Conservation (phyloP, 768 basidiomycete species). For the Hebeloma cylindrosporum region DNA sequence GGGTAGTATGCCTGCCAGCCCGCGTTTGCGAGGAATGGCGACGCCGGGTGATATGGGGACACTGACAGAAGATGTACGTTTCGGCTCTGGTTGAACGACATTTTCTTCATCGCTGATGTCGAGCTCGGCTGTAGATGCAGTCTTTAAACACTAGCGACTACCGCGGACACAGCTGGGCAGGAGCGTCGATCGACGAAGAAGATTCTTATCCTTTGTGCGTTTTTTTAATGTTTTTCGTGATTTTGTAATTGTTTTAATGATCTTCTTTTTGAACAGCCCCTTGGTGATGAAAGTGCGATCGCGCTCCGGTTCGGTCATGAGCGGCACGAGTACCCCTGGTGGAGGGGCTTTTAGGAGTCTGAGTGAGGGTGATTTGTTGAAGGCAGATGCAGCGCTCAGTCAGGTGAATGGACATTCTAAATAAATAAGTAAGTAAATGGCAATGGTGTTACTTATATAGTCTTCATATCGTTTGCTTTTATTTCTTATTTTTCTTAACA, state of each 20-base stretch:
- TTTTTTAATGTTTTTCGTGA: conserved; percentile 8
- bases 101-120: conserved; percentile 2
- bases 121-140: conserved; percentile 63
- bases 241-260: conserved; percentile 2
- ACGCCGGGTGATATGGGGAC: conserved; percentile 96
- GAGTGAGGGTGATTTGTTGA: conserved; percentile 82
- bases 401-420: conserved; percentile 36
- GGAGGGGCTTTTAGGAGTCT: conserved; percentile 77
- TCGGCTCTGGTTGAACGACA: background rate
- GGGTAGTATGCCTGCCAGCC: conserved; percentile 84
- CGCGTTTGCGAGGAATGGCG: conserved; percentile 78
- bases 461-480: too few species aligned
- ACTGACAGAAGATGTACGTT: conserved; percentile 74
- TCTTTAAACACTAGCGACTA: conserved; percentile 84
- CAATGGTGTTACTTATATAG: too few species aligned
- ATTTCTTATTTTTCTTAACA: too few species aligned
- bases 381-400: conserved; percentile 86
- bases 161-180: conserved; percentile 64
- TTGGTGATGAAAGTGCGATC: conserved; percentile 89
- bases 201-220: conserved; percentile 88
- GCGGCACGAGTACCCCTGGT: conserved; percentile 78
- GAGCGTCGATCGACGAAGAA: conserved; percentile 75
- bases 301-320: conserved; percentile 71
- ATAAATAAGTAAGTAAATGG: conserved; percentile 11
- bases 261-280: conserved; percentile 51